phyloP scores from a whole-genome alignment of 306 rosid genomes.

The Fragaria vesca region DNA sequence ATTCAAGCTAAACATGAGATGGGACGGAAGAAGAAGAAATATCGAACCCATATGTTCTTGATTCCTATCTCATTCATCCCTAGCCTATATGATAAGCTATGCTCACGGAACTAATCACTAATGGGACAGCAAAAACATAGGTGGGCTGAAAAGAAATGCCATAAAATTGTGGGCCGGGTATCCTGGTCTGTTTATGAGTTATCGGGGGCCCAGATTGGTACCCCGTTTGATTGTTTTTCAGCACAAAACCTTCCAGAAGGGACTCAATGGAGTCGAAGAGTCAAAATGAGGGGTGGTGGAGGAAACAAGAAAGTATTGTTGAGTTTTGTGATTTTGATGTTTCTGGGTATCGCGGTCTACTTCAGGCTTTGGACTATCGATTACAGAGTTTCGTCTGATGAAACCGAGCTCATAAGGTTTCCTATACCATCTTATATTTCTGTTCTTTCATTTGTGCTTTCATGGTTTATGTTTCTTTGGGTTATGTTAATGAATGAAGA shows the following conservation, averaged over 20 bases:
- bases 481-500: constrained; percentile 4
- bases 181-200: neutral
- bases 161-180: neutral
- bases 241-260: neutral
- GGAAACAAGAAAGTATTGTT: constrained; percentile 30
- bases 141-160: neutral
- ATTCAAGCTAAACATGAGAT: neutral
- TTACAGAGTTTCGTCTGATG: constrained; percentile 50
- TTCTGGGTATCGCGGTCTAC: constrained; percentile 65
- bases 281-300: constrained; percentile 23
- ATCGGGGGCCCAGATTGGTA: neutral
- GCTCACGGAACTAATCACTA: too few species aligned
- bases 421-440: neutral
- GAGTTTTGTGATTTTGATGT: constrained; percentile 52
- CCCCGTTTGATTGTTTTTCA: neutral
- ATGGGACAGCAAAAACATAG: too few species aligned
- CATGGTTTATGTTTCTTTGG: neutral
- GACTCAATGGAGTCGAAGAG: constrained; percentile 12
- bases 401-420: constrained; percentile 63
- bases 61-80: neutral
- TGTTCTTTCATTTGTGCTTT: neutral
- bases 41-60: neutral
- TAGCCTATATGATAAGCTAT: neutral
- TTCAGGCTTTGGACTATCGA: constrained; percentile 71
- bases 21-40: neutral